Evolutionary conservation across 176 grass and related monocot genomes (phyloP).

Genomic region (Tillandsia fasciculata): DNA sequence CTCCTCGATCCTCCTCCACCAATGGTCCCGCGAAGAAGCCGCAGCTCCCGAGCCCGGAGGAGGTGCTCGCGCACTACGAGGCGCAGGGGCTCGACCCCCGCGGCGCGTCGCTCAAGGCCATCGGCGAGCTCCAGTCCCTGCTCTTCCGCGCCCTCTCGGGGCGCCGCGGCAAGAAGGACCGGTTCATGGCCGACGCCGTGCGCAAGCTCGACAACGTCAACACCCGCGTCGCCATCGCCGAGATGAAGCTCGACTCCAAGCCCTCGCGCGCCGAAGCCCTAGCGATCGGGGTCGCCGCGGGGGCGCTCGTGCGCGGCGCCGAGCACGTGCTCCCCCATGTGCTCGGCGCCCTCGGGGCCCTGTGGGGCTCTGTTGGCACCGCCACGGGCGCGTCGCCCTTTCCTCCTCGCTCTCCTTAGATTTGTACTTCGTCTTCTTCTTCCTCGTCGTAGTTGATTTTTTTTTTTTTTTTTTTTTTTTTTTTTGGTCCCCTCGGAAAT

Average conservation of each 20-base stretch:
- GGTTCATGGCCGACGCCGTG: constrained; percentile 8
- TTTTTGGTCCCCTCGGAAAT: too few species aligned
- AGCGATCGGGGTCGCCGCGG: constrained; percentile 11
- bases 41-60: constrained; percentile 1
- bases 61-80: constrained; percentile 25
- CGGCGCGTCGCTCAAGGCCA: constrained; percentile 16
- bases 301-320: constrained; percentile 9
- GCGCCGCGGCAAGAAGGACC: constrained; percentile 15
- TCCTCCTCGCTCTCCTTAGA: neutral
- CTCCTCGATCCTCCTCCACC: neutral
- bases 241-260: constrained; percentile 26
- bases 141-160: constrained; percentile 2
- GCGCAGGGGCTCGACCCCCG: constrained; percentile 7
- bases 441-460: too few species aligned
- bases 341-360: neutral
- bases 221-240: constrained; percentile 22
- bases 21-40: neutral
- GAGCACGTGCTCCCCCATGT: constrained; percentile 1
- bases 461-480: too few species aligned
- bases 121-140: constrained; percentile 22
- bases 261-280: constrained; percentile 9
- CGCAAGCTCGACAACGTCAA: constrained; percentile 24
- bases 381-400: constrained; percentile 3
- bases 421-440: too few species aligned
- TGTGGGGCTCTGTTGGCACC: constrained; percentile 1